Base-by-base conservation (phyloP, 768 basidiomycete genomes). In the Kwoniella pini region DNA sequence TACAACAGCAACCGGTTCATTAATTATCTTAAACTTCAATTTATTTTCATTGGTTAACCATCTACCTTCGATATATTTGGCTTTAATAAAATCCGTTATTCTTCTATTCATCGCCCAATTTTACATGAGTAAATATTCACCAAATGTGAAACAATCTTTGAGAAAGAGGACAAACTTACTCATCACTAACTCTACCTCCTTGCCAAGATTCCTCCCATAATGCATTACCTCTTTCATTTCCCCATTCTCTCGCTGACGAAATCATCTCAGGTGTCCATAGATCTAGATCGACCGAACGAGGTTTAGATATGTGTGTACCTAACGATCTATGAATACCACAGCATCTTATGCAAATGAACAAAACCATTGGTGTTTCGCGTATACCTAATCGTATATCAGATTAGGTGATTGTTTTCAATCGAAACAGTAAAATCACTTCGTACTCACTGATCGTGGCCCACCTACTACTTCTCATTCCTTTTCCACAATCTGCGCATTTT, bases 301-400 rank as follows among this genome's bases (percentile, higher is more conserved):
- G 69, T 56, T 78, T 78, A 15, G 77, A 78, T 33, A 78, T 72
- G 48, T 78, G 77, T 24, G 77, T 77, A 6, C 77, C 77, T 17
- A 78, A 63, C 13, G 65, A 58, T 17, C 77, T 68, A 48, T 78
- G 77, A 0, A 77, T 46, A 2, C 77, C 77, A 27, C 69, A 71
- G 54, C 77, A 78, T 30, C 77, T 61, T 24, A 77, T 77, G 51
- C 77, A 78, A 31, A 78, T 62, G 51, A 78, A 78, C 54, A 74
- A 28, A 22, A 76, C 75, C 68, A 75, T 72, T 10, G 77, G 74
- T 2, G 31, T 51, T 5, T 71, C 70, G 36, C 72, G 67, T 0
- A 78, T 56, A 33, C 65, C 74, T 75, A 24, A 21, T 0, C 1
- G 28, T 39, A 63, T n/a, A n/a, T n/a, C n/a, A n/a, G n/a, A n/a